These are phyloP conservation scores for Candida vaughaniae DNA, from an alignment of 805 yeast species.

Conservation along the genomic window DNA sequence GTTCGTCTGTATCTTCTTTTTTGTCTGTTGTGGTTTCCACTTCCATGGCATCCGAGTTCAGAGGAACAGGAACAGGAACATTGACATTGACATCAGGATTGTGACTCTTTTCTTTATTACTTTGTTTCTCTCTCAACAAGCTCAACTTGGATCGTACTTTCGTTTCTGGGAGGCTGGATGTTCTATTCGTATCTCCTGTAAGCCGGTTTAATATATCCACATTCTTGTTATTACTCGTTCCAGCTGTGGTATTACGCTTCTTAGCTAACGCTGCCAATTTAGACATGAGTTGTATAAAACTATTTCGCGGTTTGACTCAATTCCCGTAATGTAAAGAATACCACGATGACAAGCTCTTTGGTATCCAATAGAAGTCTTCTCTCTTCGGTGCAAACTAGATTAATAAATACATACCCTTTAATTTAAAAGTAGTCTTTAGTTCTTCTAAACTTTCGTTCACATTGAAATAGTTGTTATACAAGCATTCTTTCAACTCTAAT, in stretches of 20 bases:
- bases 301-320: not conserved
- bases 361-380: too few species aligned
- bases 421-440: slow-evolving; percentile 29
- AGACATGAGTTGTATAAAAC: slow-evolving; percentile 17
- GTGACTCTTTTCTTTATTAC: slow-evolving; percentile 1
- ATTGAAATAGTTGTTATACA: slow-evolving; percentile 60
- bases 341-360: too few species aligned
- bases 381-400: not conserved
- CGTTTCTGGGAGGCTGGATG: not conserved
- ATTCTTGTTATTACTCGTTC: slow-evolving; percentile 10
- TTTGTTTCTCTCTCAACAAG: not conserved
- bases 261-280: slow-evolving; percentile 51
- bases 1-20: too few species aligned
- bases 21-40: too few species aligned
- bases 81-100: too few species aligned
- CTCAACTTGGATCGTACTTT: slow-evolving; percentile 7
- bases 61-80: too few species aligned
- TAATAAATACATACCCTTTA: slow-evolving; percentile 10
- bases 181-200: not conserved
- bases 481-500: slow-evolving; percentile 51
- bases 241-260: slow-evolving; percentile 21
- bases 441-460: slow-evolving; percentile 51
- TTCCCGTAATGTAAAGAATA: too few species aligned
- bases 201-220: slow-evolving; percentile 20
- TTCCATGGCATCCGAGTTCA: not conserved